Percentiles rank a stretch among this genome's conserved stretches.
phyloP scores from a whole-genome alignment of 2,329 filamentous ascomycete species.

The Periconia sp. region DNA sequence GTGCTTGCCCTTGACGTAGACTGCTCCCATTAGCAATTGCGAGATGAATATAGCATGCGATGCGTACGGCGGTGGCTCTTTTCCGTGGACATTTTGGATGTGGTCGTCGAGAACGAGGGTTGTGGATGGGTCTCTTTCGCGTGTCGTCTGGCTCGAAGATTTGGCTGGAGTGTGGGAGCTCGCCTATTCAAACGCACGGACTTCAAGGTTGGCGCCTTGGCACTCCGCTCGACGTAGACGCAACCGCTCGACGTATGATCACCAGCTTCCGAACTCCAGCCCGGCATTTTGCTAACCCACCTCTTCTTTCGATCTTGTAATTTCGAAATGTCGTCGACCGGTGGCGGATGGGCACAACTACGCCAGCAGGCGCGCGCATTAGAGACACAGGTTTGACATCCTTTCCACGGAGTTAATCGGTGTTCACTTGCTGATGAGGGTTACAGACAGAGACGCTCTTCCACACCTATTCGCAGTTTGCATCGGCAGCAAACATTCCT shows the following conservation, averaged over 20 bases:
- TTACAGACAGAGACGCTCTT: conserved; percentile 81
- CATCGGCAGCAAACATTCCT: conserved; percentile 78
- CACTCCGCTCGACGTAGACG: conserved; percentile 24
- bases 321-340: conserved; percentile 46
- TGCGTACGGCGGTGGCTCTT: background rate
- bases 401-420: conserved; percentile 19
- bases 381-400: conserved; percentile 78
- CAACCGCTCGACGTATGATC: conserved; percentile 14
- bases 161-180: background rate
- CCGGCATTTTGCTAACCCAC: background rate
- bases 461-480: conserved; percentile 89
- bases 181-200: background rate
- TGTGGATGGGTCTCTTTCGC: background rate
- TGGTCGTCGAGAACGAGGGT: background rate
- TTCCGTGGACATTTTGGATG: background rate
- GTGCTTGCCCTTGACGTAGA: conserved; percentile 78
- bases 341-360: conserved; percentile 82
- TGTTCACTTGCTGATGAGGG: conserved; percentile 28
- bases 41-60: background rate
- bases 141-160: background rate
- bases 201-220: conserved; percentile 22
- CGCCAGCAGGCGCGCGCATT: conserved; percentile 88
- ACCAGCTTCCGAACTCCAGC: conserved; percentile 5
- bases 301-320: too few relatives aligned
- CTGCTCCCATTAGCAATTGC: conserved; percentile 13